Evolutionary conservation across 768 basidiomycete species (phyloP), one percentile per base, ranked within the genome.

Genomic region (Lenzites betulinus): DNA sequence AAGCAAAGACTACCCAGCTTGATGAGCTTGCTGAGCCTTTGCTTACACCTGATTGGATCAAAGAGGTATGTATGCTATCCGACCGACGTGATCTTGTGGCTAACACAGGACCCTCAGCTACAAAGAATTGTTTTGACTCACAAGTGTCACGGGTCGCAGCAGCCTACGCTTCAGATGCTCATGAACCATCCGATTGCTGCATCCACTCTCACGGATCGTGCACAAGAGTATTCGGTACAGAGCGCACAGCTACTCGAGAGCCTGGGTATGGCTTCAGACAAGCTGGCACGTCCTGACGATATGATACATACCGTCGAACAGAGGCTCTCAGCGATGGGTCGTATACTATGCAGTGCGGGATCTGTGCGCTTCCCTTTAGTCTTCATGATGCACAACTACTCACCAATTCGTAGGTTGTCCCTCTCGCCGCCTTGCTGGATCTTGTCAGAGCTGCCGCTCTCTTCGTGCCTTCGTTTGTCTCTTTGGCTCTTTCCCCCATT

Each of bases 101-200:
- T 28, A 16, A 33, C 28, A 48, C 51, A 66, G 38, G 66, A 18
- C 18, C 7, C 15, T 22, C 63, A 91, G 89, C 72, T 90, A 48
- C 83, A 81, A 63, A 78, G 81, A 42, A 76, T 87, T 28, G 70
- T 90, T n/a, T 67, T 90, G 54, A 83, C 81, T 0, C 89, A 91
- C 70, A 74, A 75, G 2, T 69, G 75, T 30, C 73, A 75, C 1
- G 68, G 71, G 18, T 75, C 71, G 7, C 68, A 69, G 4, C 70
- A 76, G 22, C 71, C 77, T 16, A 86, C 86, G 3, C 73, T 89
- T 22, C 86, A 88, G 60, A 63, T 77, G 20, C 77, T 90, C 25
- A 71, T 87, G 51, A 74, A 77, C 33, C 70, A 73, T 13, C 64
- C 73, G 12, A 59, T 77, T 1, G 64, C 71, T 1, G 28, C 64